Evolutionary conservation across 768 basidiomycete genomes (phyloP).

Genomic region (Phlebiopsis flavidoalba): DNA sequence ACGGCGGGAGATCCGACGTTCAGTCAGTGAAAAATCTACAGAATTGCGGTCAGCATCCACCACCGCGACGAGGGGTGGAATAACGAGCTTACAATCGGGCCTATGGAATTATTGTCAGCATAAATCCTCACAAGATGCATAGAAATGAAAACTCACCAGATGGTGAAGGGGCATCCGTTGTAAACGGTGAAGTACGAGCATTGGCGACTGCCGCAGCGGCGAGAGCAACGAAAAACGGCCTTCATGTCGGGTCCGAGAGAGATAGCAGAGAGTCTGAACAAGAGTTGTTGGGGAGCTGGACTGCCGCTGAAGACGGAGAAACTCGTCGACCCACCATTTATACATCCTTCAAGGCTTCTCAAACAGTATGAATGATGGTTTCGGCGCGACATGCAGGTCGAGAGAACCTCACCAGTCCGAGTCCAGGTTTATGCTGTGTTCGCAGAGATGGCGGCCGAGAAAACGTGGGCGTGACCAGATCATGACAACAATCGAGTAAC

Average conservation of each 20-base stretch:
- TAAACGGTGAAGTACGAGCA: slow-evolving; percentile 30
- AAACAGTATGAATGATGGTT: neutral
- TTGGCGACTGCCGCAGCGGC: slow-evolving; percentile 11
- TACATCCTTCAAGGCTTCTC: neutral
- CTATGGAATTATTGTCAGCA: slow-evolving; percentile 9
- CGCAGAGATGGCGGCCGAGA: neutral
- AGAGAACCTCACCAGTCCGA: neutral
- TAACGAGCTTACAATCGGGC: slow-evolving; percentile 24
- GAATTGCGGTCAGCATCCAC: neutral
- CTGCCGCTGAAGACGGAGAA: neutral
- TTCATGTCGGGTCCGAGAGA: slow-evolving; percentile 7
- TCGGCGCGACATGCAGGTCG: neutral
- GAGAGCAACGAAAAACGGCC: slow-evolving; percentile 5
- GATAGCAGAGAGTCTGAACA: neutral
- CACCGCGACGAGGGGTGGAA: neutral
- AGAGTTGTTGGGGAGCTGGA: neutral
- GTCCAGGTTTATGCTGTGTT: neutral
- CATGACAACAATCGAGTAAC: neutral
- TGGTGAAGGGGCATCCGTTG: slow-evolving; percentile 38
- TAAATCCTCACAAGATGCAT: neutral
- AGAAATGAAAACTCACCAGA: slow-evolving; percentile 27
- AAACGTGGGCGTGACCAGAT: neutral
- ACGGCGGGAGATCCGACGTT: slow-evolving; percentile 25
- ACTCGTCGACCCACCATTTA: neutral
- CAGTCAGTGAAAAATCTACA: slow-evolving; percentile 29